Evolutionary conservation across 1,139 yeast genomes (phyloP).

Genomic region (Lodderomyces margitis): DNA sequence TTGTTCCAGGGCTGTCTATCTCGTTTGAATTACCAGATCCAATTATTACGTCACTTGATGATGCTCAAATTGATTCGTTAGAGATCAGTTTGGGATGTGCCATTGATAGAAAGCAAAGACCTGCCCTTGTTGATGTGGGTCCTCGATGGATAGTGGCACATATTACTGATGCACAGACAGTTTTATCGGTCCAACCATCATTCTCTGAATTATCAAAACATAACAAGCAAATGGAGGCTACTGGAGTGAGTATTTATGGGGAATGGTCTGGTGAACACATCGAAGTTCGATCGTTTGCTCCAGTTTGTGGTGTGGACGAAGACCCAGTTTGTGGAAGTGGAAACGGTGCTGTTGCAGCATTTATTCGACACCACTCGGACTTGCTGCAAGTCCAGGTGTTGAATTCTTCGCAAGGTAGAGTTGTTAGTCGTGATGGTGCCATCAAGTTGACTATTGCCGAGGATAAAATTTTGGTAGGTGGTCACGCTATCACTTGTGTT

Average conservation of each 20-base stretch:
- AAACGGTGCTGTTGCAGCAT: slow-evolving; percentile 35
- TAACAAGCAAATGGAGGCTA: slow-evolving; percentile 17
- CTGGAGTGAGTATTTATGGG: slow-evolving; percentile 41
- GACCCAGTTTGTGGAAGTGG: slow-evolving; percentile 59
- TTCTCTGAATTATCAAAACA: slow-evolving; percentile 25
- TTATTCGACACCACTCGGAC: slow-evolving; percentile 7
- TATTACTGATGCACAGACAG: slow-evolving; percentile 35
- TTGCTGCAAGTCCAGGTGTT: background rate
- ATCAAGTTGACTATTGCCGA: slow-evolving; percentile 20
- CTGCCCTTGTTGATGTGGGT: slow-evolving; percentile 18
- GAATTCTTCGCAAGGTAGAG: slow-evolving; percentile 30
- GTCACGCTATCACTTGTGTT: slow-evolving; percentile 31
- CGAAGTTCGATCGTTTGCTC: slow-evolving; percentile 43
- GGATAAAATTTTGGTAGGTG: slow-evolving; percentile 22
- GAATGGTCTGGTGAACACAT: slow-evolving; percentile 18
- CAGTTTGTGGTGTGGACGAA: slow-evolving; percentile 32
- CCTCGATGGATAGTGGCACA: slow-evolving; percentile 2
- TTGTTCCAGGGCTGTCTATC: slow-evolving; percentile 16
- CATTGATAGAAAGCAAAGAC: slow-evolving; percentile 14
- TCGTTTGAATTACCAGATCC: slow-evolving; percentile 22
- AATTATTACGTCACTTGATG: slow-evolving; percentile 21
- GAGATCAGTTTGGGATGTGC: slow-evolving; percentile 6
- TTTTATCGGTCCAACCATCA: slow-evolving; percentile 27
- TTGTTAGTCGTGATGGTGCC: slow-evolving; percentile 32
- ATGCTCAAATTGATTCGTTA: slow-evolving; percentile 17